Base-by-base conservation (phyloP, 768 basidiomycete species). In the Lactifluus subvellereus region DNA sequence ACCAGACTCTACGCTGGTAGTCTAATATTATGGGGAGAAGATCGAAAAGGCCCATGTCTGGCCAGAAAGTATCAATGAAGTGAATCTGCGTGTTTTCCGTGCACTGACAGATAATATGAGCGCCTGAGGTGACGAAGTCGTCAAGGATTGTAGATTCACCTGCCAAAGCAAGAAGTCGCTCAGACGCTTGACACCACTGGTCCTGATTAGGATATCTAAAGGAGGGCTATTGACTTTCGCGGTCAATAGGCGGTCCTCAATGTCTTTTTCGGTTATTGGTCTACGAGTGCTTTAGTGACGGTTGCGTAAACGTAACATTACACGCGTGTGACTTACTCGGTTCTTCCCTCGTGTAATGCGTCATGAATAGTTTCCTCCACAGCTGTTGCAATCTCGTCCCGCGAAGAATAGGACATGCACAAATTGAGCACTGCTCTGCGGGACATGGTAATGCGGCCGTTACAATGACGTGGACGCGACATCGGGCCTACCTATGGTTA, bases 121-220 rank as follows among this genome's bases (percentile, higher is more conserved):
- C 51, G 33, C 59, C 45, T 59, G 38, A 37, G 22, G 42, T 27
- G 33, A 35, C 13, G 22, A 57, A 16, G 48, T 30, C 62, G n/a
- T 33, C 61, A 16, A 40, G 53, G 20, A 55, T 32, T 55, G 47
- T 43, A 43, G 2, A 75, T 84, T 61, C 60, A 90, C 95, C 89
- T 99, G 97, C 97, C 96, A 99, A 16, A 95, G 82, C 71, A 98
- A 73, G 71, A 86, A 99, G 68, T 97, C 93, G 69, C 91, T 93
- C 27, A 97, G 75, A 4, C 94, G 81, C 61, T 84, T 87, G 6
- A 96, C 97, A 11, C 94, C 93, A 55, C 92, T 94, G 0, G 95
- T 97, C 47, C 97, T 83, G 22, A 99, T 78, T 56, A 98, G 81
- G 52, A 99, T 83, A 70, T 98, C 96, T 0, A 97, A 77, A 11